A percentile compares a stretch with the other conserved stretches of the same genome.
Conservation (phyloP, 441 rosid genomes). For the Pelargonium fulgidum region DNA sequence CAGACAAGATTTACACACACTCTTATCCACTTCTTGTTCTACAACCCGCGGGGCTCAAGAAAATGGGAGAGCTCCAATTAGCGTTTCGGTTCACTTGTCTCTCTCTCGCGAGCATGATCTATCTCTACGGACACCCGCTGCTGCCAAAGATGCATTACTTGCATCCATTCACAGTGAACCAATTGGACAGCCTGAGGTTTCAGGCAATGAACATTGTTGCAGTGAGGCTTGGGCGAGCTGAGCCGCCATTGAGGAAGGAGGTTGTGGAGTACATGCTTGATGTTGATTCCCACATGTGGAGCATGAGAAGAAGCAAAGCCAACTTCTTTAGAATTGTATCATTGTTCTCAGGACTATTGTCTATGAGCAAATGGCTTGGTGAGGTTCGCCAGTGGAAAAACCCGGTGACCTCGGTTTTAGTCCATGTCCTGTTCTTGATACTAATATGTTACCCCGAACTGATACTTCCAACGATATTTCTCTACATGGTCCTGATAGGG, state of each 20-base stretch:
- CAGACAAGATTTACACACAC: constrained; percentile 73
- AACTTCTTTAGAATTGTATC: constrained; percentile 75
- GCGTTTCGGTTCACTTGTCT: constrained; percentile 71
- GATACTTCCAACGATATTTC: constrained; percentile 68
- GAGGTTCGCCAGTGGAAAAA: constrained; percentile 75
- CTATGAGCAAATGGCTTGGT: constrained; percentile 62
- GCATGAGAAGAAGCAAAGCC: constrained; percentile 90
- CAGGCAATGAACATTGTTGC: constrained; percentile 90
- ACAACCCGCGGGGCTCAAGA: constrained; percentile 66
- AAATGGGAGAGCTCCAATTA: constrained; percentile 77
- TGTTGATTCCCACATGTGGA: constrained; percentile 87
- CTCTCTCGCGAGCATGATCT: constrained; percentile 62
- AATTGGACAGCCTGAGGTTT: constrained; percentile 67
- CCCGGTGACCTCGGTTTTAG: constrained; percentile 62
- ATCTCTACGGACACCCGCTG: constrained; percentile 67
- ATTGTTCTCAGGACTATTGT: constrained; percentile 49
- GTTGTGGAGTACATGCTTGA: constrained; percentile 89
- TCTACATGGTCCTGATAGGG: constrained; percentile 72
- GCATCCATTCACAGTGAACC: constrained; percentile 75
- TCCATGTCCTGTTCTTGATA: constrained; percentile 64
- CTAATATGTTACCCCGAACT: constrained; percentile 67
- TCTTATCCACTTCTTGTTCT: constrained; percentile 75
- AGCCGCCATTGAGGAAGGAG: constrained; percentile 81
- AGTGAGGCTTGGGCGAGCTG: constrained; percentile 68
- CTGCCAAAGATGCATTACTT: constrained; percentile 85